Evolutionary conservation across 169 alveolate species (phyloP), one percentile per base, ranked within the genome.

Genomic region (Toxoplasma gondii): DNA sequence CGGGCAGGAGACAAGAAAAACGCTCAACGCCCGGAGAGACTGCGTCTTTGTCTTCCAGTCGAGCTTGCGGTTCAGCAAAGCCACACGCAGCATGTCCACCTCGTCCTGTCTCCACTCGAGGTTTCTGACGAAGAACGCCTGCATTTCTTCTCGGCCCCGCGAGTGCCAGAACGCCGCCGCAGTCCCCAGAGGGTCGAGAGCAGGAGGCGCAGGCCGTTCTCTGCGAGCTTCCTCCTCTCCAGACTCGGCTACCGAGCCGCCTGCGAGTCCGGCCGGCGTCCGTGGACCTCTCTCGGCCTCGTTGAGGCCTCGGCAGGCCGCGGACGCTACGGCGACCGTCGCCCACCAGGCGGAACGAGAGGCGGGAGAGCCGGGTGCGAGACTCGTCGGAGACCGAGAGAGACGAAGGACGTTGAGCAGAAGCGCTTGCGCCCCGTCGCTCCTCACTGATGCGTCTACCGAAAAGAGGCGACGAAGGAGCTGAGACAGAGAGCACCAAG

Each of bases 1-100:
- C 4, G 90, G 90, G 36, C 44, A 82, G 0, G 90, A 82, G 36
- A 31, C 54, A 22, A 82, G 67, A 24, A 16, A 82, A 1, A 82
- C 90, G 27, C 90, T 82, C 41, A 82, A 38, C 43, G 90, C 54
- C 19, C 64, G 53, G 24, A 82, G 90, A 17, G 90, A 82, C 64
- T 82, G 90, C 27, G 39, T 5, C 69, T 43, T 38, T 41, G 90
- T 82, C 38, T 38, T 7, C 43, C 17, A 22, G 39, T 82, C 90
- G 19, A 82, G 53, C 24, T 27, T 29, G 34, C 34, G 53, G 67
- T 43, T 82, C 41, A 27, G 34, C 12, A 82, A 12, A 9, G 67
- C 90, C 9, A 22, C n/a, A 0, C 27, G 17, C 64, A 82, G 67
- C 1, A 44, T 41, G 38, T 43, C 53, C n/a, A 82, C 38, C 67